Percentiles rank a stretch among this genome's conserved stretches.
Conservation (phyloP, 805 yeast species). For the Suhomyces prunicola region DNA sequence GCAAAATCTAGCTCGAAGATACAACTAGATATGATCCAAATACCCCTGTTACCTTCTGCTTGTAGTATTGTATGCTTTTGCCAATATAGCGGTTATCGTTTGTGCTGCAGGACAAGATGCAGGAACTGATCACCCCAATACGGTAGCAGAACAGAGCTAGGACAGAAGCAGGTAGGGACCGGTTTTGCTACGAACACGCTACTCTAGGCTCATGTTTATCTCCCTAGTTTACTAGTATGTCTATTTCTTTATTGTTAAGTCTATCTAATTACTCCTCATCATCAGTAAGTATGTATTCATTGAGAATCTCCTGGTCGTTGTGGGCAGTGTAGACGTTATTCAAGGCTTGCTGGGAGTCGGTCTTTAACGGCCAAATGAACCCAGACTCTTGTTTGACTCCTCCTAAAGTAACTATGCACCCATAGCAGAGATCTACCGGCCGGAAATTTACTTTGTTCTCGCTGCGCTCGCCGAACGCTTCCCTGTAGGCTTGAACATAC, state of each 20-base stretch:
- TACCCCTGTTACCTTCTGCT: background rate
- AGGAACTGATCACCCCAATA: background rate
- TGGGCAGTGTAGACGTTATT: slow-evolving; percentile 6
- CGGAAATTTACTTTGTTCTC: slow-evolving; percentile 12
- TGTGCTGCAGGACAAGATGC: background rate
- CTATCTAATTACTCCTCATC: slow-evolving; percentile 6
- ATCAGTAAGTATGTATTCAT: slow-evolving; percentile 47
- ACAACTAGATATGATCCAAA: background rate
- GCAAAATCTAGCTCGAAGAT: background rate
- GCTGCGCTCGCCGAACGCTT: slow-evolving; percentile 1
- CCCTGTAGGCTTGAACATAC: slow-evolving; percentile 19
- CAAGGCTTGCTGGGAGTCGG: slow-evolving; percentile 4
- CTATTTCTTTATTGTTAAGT: background rate
- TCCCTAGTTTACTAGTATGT: background rate
- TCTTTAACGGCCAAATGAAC: slow-evolving; percentile 36
- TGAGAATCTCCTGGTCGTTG: slow-evolving; percentile 25
- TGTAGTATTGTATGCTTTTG: background rate
- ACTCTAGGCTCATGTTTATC: background rate
- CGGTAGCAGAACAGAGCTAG: background rate
- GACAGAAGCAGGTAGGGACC: background rate
- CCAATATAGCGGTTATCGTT: background rate
- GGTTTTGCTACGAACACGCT: background rate
- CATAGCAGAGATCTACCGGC: slow-evolving; percentile 60
- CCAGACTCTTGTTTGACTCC: slow-evolving; percentile 26
- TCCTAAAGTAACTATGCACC: slow-evolving; percentile 65